phyloP scores from a whole-genome alignment of 116 monocot genomes.

The Zostera marina region DNA sequence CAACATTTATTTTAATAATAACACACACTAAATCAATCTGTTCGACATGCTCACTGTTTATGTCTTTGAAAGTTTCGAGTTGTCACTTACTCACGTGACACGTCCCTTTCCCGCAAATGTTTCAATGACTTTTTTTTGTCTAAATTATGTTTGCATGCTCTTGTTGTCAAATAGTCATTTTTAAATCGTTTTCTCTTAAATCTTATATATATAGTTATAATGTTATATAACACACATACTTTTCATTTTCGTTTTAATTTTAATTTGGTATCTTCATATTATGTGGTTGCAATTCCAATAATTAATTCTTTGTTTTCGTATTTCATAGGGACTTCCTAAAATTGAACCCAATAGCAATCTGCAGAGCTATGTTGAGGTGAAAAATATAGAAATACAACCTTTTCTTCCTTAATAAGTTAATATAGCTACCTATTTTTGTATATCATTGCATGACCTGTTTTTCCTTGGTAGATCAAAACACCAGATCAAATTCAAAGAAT shows the following conservation, averaged over 20 bases:
- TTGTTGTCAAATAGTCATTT: too few species aligned
- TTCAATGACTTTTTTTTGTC: too few species aligned
- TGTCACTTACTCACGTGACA: too few species aligned
- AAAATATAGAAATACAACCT: neutral
- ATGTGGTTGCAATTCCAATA: neutral
- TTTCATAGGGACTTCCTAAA: slow-evolving; percentile 80
- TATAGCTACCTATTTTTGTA: neutral
- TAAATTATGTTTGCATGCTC: too few species aligned
- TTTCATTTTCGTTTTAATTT: neutral
- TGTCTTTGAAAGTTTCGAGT: too few species aligned
- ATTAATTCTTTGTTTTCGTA: neutral
- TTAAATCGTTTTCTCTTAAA: too few species aligned
- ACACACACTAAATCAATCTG: too few species aligned
- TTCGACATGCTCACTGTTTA: too few species aligned
- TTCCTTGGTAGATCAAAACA: slow-evolving; percentile 56
- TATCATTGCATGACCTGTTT: neutral
- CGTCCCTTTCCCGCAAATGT: too few species aligned
- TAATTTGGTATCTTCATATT: neutral
- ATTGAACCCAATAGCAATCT: slow-evolving; percentile 85
- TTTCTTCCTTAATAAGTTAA: neutral
- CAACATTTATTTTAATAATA: too few species aligned
- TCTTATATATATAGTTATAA: too few species aligned
- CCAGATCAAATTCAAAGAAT: slow-evolving; percentile 82
- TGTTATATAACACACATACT: too few species aligned
- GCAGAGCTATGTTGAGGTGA: slow-evolving; percentile 85